These are phyloP conservation scores for Cystobasidium sp. DNA, from an alignment of 1,284 basidiomycete genomes.

Conservation along the genomic window DNA sequence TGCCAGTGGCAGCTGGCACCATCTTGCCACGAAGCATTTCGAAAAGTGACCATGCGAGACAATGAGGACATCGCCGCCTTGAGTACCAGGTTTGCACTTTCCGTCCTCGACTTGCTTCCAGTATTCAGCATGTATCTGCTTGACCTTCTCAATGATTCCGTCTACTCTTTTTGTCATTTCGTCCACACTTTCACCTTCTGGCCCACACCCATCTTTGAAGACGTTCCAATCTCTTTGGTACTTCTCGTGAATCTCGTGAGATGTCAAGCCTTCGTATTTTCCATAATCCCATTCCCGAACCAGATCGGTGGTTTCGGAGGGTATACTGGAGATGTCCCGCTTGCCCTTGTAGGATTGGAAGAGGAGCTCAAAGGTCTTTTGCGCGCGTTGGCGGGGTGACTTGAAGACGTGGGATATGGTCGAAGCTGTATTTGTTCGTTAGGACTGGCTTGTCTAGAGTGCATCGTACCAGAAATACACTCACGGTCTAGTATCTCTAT, in stretches of 20 bases:
- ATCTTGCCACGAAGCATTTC: conserved; percentile 78
- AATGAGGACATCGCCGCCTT: conserved; percentile 51
- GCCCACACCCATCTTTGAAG: conserved; percentile 66
- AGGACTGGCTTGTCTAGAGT: background rate
- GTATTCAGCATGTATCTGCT: conserved; percentile 61
- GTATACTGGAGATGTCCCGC: conserved; percentile 54
- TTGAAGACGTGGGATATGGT: conserved; percentile 77
- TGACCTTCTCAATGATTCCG: conserved; percentile 71
- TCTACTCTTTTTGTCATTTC: conserved; percentile 62
- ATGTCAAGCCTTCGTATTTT: conserved; percentile 72
- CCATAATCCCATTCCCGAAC: conserved; percentile 85
- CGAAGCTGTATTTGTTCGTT: conserved; percentile 70
- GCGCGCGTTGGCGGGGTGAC: conserved; percentile 82
- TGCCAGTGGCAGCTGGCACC: conserved; percentile 70
- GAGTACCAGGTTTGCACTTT: conserved; percentile 22
- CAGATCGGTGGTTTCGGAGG: conserved; percentile 53
- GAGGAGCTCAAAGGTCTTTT: conserved; percentile 79
- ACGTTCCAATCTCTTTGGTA: conserved; percentile 69
- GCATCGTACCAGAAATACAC: background rate
- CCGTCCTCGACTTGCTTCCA: conserved; percentile 21
- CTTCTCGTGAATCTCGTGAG: conserved; percentile 71
- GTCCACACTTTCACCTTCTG: conserved; percentile 43
- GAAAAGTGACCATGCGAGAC: conserved; percentile 63
- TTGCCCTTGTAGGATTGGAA: conserved; percentile 65
- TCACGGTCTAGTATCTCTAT: conserved; percentile 31